Evolutionary conservation across 2,329 filamentous ascomycete species (phyloP), one percentile per base, ranked within the genome.

Genomic region (Fusarium redolens): DNA sequence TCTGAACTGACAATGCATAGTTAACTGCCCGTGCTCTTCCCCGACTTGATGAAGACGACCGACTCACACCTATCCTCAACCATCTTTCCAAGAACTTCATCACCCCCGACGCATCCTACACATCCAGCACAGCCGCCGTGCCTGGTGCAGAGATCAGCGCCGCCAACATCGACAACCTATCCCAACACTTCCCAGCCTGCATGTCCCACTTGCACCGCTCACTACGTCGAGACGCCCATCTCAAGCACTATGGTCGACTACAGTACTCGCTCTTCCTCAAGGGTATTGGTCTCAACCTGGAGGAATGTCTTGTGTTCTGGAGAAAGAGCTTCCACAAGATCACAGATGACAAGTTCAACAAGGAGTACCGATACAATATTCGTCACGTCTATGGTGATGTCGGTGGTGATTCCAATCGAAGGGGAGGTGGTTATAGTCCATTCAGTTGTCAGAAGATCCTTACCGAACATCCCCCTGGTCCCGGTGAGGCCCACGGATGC

Each of bases 261-360:
- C 96, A 99, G 83, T 99, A 98, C 85, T 94, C 93, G 0, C 89
- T 99, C 7, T 99, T 99, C 88, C 88, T 99, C 65, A 99, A 99
- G 83, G 96, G 96, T 45, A 94, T 98, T 66, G 96, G 96, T 0
- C 86, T 99, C 33, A 94, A 90, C 71, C 85, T 99, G n/a, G 95
- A 98, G 78, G 96, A 99, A 82, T 94, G 91, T 76, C 88, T 99
- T 30, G 77, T 94, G 17, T 99, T 99, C 85, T 99, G 96, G 96
- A 92, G 96, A 15, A 89, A 90, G 70, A 87, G 89, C 33, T 98
- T 99, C 88, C 91, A 91, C 80, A 92, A 94, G 74, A 90, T 97
- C 72, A 95, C 93, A 1, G 96, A 98, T 78, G 96, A 98, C 78
- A 92, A 92, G 40, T 99, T 98, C 88, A 97, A 97, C 83, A 98